Evolutionary conservation across 1,139 yeast species (phyloP), one percentile per base, ranked within the genome.

Genomic region (Blastobotrys aristatus): DNA sequence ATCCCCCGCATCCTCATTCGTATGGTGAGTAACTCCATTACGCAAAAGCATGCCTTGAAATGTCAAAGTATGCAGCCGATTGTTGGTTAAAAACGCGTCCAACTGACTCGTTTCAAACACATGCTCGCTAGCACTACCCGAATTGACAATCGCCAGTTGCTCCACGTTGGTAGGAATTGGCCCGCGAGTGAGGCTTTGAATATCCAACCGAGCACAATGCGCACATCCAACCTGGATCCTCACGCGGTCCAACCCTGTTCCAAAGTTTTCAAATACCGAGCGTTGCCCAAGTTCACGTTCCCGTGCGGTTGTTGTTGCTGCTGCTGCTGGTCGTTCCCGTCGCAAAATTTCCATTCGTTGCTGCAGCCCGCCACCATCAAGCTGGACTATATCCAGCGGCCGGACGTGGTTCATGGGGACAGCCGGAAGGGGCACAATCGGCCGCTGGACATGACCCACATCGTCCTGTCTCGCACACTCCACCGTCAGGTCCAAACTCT

Each of bases 31-130:
- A 7, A 30, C 17, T 5, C 20, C 31, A 17, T 39, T 39, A 5
- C 42, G 32, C n/a, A 39, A n/a, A 10, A 39, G n/a, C 42, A 39
- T 26, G 14, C 42, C 42, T 3, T 39, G 34, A n/a, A 39, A 39
- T n/a, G 42, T n/a, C 32, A 39, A 4, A 7, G 34, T 7, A 3
- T 26, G 18, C 22, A 39, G 16, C 3, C 8, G 8, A 18, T 27
- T 26, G 2, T 3, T 18, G 13, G 24, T 7, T 7, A 39, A 26
- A 29, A 39, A 39, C 14, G 22, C 26, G 14, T 21, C 33, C 14
- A 39, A 27, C 32, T 39, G 42, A 7, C 31, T 8, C 14, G 22
- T 27, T n/a, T 39, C 42, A 39, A 39, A 39, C 22, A 29, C 34
- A 27, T 39, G 42, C 22, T 39, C 42, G n/a, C n/a, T 14, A n/a